Conservation (phyloP, 2,329 filamentous ascomycete genomes). For the Fusarium napiforme region DNA sequence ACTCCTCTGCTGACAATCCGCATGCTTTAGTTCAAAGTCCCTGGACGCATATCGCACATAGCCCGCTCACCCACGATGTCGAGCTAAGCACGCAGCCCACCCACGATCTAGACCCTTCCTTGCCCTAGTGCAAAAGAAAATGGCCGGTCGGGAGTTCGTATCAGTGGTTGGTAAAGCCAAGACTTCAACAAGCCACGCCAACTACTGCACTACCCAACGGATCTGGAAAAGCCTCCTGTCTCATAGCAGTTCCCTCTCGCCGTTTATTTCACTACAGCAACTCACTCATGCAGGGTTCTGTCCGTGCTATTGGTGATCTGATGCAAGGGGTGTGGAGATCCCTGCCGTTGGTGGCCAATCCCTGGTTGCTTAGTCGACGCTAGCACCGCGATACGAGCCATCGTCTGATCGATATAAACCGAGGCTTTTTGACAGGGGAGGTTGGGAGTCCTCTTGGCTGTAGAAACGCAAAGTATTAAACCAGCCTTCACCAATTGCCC, state of each 20-base stretch:
- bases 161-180: slow-evolving; percentile 10
- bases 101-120: slow-evolving; percentile 13
- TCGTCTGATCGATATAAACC: slow-evolving; percentile 31
- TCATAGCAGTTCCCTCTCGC: background rate
- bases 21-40: slow-evolving; percentile 6
- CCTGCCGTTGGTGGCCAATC: slow-evolving; percentile 15
- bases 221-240: background rate
- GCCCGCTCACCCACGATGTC: background rate
- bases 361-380: slow-evolving; percentile 31
- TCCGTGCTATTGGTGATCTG: slow-evolving; percentile 7
- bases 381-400: slow-evolving; percentile 23
- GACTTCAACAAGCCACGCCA: background rate
- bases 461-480: slow-evolving; percentile 1
- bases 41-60: slow-evolving; percentile 15
- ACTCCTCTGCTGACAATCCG: slow-evolving; percentile 1
- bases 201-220: background rate
- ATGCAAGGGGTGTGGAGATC: slow-evolving; percentile 2
- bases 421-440: slow-evolving; percentile 25
- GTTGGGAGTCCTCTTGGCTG: background rate
- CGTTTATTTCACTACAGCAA: background rate
- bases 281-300: background rate
- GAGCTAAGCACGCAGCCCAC: slow-evolving; percentile 1
- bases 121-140: background rate
- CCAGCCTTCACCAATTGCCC: slow-evolving; percentile 15
- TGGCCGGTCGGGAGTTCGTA: slow-evolving; percentile 12